Evolutionary conservation across 2,329 filamentous ascomycete species (phyloP), one percentile per base, ranked within the genome.

Genomic region (Arthrinium puccinioides): DNA sequence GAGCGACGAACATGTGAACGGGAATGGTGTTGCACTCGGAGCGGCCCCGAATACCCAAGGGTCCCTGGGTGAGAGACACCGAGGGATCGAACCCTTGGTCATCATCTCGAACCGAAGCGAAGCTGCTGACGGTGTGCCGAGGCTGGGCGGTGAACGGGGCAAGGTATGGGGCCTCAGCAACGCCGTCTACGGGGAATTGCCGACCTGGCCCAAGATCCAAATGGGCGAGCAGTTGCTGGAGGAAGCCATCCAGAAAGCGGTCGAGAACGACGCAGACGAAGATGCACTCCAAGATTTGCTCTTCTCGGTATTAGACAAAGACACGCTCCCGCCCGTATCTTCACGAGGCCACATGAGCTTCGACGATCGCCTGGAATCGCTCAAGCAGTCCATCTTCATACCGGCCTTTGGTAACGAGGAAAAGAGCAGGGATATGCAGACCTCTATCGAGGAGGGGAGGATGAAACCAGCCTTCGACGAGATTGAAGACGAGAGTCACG

Each of bases 151-250:
- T n/a, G 52, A 63, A 36, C 61, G 73, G 19, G 70, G 64, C 5
- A 63, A 69, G 44, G 70, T 70, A 0, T 74, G 76, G 55, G 79
- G 72, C 1, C 59, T 84, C 37, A 82, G 77, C 61, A 84, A 84
- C 54, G 70, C 76, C 2, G 65, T 69, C 5, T 82, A 74, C 46
- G 63, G 66, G 20, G 65, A 73, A 31, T 66, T 67, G 0, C 55
- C 64, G 2, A 59, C 64, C 23, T 84, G 79, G 79, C 75, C 74
- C 36, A 84, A 83, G 57, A 67, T 84, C 8, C 59, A 62, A 10
- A 57, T 63, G 26, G 79, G 78, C 9, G 69, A 66, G 44, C 49
- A 58, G 6, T 52, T 76, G 18, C 50, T 79, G 26, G 51, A 51
- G 4, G 56, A 64, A 23, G 57, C 61, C 1, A 58, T 79, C 3